Conservation (phyloP, 2,329 filamentous ascomycete genomes). For the Cytospora schulzeri region DNA sequence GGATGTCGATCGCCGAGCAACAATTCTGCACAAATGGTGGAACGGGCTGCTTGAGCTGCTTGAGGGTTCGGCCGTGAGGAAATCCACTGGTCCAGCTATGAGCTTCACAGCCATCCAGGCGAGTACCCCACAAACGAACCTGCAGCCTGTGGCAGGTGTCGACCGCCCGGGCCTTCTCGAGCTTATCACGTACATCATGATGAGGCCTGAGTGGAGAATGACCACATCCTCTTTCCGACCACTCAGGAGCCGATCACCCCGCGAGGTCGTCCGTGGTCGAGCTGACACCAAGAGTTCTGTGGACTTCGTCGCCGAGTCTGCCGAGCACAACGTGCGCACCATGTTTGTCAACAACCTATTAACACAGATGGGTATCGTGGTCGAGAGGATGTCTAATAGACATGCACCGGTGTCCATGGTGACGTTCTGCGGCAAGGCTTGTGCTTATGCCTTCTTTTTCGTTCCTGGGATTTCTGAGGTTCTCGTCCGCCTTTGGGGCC, state of each 20-base stretch:
- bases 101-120: slow-evolving; percentile 29
- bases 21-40: slow-evolving; percentile 92
- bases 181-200: slow-evolving; percentile 79
- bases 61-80: slow-evolving; percentile 56
- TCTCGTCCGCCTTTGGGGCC: slow-evolving; percentile 77
- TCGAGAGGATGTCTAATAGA: slow-evolving; percentile 83
- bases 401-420: slow-evolving; percentile 69
- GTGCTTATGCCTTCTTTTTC: slow-evolving; percentile 92
- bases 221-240: slow-evolving; percentile 69
- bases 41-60: slow-evolving; percentile 78
- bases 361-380: slow-evolving; percentile 82
- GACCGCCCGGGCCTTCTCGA: slow-evolving; percentile 82
- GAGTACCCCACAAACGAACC: slow-evolving; percentile 46
- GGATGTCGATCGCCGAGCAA: slow-evolving; percentile 77
- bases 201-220: slow-evolving; percentile 82
- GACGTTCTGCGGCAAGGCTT: slow-evolving; percentile 86
- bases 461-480: slow-evolving; percentile 84
- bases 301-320: slow-evolving; percentile 64
- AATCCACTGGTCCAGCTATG: slow-evolving; percentile 27
- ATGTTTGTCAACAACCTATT: slow-evolving; percentile 83
- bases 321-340: slow-evolving; percentile 85
- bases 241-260: slow-evolving; percentile 56
- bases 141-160: slow-evolving; percentile 77
- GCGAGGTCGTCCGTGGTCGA: slow-evolving; percentile 47
- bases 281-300: slow-evolving; percentile 69